These are phyloP conservation scores for Hortaea sp. DNA, from an alignment of 2,329 filamentous ascomycete species.

Conservation along the genomic window DNA sequence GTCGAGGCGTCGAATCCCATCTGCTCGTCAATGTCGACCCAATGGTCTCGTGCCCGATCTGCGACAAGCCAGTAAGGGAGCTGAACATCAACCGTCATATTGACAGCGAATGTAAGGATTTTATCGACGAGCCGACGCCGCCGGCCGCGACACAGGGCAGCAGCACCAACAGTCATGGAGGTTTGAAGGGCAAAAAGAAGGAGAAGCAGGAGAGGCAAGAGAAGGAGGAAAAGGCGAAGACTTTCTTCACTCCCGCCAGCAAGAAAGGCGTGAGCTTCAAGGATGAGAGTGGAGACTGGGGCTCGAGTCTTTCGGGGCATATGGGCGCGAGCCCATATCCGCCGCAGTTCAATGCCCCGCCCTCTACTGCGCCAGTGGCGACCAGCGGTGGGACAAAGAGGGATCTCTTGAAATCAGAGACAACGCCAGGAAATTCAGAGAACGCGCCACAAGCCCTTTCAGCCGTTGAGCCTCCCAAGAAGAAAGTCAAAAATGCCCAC, in stretches of 20 bases:
- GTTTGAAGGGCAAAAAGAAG: slow-evolving; percentile 1
- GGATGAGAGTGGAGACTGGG: slow-evolving; percentile 8
- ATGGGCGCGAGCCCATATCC: slow-evolving; percentile 10
- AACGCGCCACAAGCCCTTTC: slow-evolving; percentile 2
- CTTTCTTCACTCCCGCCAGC: slow-evolving; percentile 44
- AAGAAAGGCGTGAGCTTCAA: slow-evolving; percentile 28
- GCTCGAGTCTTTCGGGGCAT: slow-evolving; percentile 11
- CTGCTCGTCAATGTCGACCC: neutral
- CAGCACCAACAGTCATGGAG: neutral
- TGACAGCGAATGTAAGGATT: slow-evolving; percentile 67
- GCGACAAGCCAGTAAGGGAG: slow-evolving; percentile 38
- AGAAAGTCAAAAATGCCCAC: slow-evolving; percentile 57
- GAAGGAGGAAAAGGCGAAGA: slow-evolving; percentile 30
- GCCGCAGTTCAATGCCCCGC: slow-evolving; percentile 2
- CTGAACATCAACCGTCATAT: slow-evolving; percentile 80
- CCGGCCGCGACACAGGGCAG: slow-evolving; percentile 28
- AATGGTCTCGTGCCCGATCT: slow-evolving; percentile 27
- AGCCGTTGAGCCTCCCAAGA: slow-evolving; percentile 38
- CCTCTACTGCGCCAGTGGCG: slow-evolving; percentile 13
- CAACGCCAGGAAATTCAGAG: neutral
- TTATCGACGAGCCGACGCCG: slow-evolving; percentile 46
- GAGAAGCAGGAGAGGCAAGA: neutral
- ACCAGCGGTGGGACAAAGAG: slow-evolving; percentile 15
- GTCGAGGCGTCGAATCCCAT: too few species aligned
- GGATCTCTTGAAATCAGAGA: slow-evolving; percentile 10